Conservation (phyloP, 768 basidiomycete genomes). For the Peribolospora baueri region DNA sequence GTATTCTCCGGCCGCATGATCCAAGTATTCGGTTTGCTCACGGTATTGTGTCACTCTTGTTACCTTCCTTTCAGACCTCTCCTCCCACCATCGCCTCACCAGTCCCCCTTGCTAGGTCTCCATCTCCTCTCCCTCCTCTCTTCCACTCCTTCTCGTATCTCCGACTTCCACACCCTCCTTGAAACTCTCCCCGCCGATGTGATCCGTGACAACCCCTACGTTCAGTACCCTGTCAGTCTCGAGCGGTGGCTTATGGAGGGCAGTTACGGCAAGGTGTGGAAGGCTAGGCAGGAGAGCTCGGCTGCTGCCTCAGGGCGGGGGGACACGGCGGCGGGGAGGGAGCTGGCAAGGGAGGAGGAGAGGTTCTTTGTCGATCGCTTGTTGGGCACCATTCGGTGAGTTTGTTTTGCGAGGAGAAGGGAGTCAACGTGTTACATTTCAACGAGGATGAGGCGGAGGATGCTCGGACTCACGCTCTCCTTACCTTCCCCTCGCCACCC, state of each 20-base stretch:
- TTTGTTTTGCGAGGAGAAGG: not conserved
- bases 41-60: not conserved
- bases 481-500: too few relatives aligned
- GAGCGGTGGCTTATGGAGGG: conserved; percentile 98
- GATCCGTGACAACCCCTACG: conserved; percentile 31
- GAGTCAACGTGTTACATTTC: too few relatives aligned
- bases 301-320: too few relatives aligned
- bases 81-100: conserved; percentile 61
- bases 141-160: conserved; percentile 56
- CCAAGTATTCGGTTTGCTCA: conserved; percentile 1
- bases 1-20: conserved; percentile 1
- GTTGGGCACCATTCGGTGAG: conserved; percentile 77
- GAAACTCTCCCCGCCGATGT: conserved; percentile 48
- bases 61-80: conserved; percentile 27
- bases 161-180: conserved; percentile 88
- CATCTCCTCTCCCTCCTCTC: conserved; percentile 85
- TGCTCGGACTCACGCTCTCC: too few relatives aligned
- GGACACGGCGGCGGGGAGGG: conserved; percentile 32
- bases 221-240: conserved; percentile 67
- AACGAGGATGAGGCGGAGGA: too few relatives aligned
- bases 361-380: conserved; percentile 78
- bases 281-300: conserved; percentile 20
- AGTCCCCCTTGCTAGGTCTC: conserved; percentile 69
- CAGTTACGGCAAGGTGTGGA: conserved; percentile 92
- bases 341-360: conserved; percentile 82